These are phyloP conservation scores for Flueggea neowawraea DNA, from an alignment of 441 rosid species.

Conservation along the genomic window DNA sequence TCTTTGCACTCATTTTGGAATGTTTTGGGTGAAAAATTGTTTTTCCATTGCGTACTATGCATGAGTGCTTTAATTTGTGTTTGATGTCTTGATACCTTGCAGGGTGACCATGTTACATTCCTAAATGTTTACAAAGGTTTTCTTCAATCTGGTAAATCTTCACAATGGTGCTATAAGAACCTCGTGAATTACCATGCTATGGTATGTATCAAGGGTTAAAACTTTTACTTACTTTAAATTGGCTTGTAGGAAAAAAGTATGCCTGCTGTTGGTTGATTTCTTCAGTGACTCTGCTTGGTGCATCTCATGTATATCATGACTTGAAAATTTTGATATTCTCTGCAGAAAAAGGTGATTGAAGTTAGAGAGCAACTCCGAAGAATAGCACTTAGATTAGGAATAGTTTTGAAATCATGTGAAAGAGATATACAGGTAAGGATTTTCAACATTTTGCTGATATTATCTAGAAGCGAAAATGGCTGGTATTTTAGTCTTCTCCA, in stretches of 20 bases:
- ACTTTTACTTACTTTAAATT: too few relatives aligned
- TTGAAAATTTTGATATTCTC: constrained; percentile 1
- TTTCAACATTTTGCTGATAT: background rate
- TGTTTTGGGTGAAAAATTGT: too few relatives aligned
- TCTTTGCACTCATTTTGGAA: too few relatives aligned
- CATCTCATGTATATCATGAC: too few relatives aligned
- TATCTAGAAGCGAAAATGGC: background rate
- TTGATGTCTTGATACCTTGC: constrained; percentile 23
- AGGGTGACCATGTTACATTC: constrained; percentile 97
- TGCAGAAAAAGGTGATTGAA: constrained; percentile 81
- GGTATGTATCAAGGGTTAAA: constrained; percentile 33
- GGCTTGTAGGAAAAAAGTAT: too few relatives aligned
- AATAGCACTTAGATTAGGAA: constrained; percentile 76
- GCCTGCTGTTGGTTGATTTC: too few relatives aligned
- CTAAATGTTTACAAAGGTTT: constrained; percentile 89
- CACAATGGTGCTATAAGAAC: constrained; percentile 86
- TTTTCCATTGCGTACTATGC: background rate
- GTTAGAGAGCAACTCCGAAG: constrained; percentile 81
- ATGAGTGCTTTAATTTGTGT: background rate
- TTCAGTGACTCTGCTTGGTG: too few relatives aligned
- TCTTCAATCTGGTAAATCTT: constrained; percentile 74
- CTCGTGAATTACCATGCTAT: constrained; percentile 82
- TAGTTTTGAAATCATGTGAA: constrained; percentile 74
- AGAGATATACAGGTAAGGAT: constrained; percentile 54
- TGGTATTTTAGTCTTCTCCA: background rate